Evolutionary conservation across 2,329 filamentous ascomycete species (phyloP), one percentile per base, ranked within the genome.

Genomic region (Hawksworthiomyces lignivorus): DNA sequence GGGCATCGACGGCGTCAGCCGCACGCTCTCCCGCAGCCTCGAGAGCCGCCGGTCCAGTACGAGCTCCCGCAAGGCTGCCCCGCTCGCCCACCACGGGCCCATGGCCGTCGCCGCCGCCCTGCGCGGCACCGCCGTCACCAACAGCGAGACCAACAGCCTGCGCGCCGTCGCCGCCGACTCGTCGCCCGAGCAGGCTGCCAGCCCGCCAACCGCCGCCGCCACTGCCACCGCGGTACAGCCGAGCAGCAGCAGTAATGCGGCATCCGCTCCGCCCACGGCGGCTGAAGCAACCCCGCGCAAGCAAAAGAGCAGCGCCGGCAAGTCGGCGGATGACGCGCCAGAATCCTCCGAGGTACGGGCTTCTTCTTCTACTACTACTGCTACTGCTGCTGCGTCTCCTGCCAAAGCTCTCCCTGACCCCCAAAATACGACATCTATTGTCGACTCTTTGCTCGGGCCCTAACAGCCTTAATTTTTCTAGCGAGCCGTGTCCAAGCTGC

Each of bases 31-130:
- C 45, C 94, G 87, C 65, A 95, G 87, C 59, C 75, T 97, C 20
- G 89, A 96, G 60, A 94, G 85, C 62, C 80, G 90, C 39, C 82
- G 90, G 32, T 94, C 87, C 58, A 96, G 89, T 62, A 85, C 84
- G 12, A 83, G 76, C 41, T 94, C 86, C 44, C 89, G 84, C 62
- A 89, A 87, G 58, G 82, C 84, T 27, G 61, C 80, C 9, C 77
- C 75, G 2, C 71, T 77, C 49, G 63, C 67, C 12, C 24, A 26
- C 24, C 24, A 8, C 3, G 24, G 28, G 60, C 66, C 4, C 62
- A 61, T 10, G 62, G 41, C 14, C 7, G 34, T n/a, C 37, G 43
- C 11, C 36, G 62, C 12, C 58, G 62, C n/a, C 29, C 24, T 26
- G 24, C 24, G 71, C 55, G 71, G 69, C 39, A 76, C 69, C 41